Conservation (phyloP, 1,139 yeast genomes). For the Suhomyces bribrorum region DNA sequence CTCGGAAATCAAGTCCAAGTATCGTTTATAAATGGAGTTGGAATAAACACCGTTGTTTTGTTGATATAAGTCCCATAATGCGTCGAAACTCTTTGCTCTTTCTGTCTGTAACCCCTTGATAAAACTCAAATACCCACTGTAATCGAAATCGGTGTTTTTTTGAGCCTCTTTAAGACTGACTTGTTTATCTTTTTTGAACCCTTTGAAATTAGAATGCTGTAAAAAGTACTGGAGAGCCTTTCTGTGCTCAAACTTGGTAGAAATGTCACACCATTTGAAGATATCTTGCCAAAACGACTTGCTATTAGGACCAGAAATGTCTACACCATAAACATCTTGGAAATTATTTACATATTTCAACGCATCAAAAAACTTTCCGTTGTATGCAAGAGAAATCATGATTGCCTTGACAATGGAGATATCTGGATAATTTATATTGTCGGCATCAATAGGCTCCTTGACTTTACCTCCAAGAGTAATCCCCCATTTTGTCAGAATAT, state of each 20-base stretch:
- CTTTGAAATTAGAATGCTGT: conserved; percentile 16
- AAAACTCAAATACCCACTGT: conserved; percentile 38
- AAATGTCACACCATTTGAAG: conserved; percentile 39
- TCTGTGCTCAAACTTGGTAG: conserved; percentile 24
- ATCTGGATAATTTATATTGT: conserved; percentile 31
- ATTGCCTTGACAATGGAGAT: conserved; percentile 30
- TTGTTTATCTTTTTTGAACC: conserved; percentile 6
- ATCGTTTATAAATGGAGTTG: conserved; percentile 25
- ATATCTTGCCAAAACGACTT: conserved; percentile 39
- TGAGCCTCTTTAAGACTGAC: conserved; percentile 30
- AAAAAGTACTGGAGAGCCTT: conserved; percentile 31
- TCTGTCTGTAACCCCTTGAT: conserved; percentile 27
- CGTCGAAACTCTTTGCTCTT: conserved; percentile 30
- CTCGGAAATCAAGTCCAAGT: conserved; percentile 25
- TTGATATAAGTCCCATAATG: conserved; percentile 38
- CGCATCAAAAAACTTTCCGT: conserved; percentile 32
- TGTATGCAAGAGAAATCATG: conserved; percentile 34
- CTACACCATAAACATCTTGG: conserved; percentile 33
- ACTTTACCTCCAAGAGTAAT: conserved; percentile 25
- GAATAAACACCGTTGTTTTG: conserved; percentile 29
- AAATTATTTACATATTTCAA: conserved; percentile 39
- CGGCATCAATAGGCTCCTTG: conserved; percentile 6
- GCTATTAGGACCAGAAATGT: conserved; percentile 21
- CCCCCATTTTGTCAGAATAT: conserved; percentile 37
- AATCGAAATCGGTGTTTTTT: conserved; percentile 40